A percentile compares a stretch with the other conserved stretches of the same genome.
phyloP scores from a whole-genome alignment of 108 stramenopile genomes.

The Nitzschia sp. region DNA sequence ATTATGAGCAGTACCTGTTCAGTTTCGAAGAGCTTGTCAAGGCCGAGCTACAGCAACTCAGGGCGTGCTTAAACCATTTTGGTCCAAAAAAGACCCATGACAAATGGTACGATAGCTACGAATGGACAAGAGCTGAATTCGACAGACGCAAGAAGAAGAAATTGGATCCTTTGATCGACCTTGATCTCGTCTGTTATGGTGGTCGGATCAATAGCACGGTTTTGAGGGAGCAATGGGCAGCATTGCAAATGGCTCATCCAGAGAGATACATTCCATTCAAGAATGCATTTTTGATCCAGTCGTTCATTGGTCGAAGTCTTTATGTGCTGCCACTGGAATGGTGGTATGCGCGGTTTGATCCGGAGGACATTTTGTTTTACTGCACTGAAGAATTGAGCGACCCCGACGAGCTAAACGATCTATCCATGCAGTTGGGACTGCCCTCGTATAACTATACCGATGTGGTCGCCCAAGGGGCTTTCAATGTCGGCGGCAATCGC shows the following conservation, averaged over 20 bases:
- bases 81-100: constrained; percentile 13
- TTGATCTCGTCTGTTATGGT: constrained; percentile 77
- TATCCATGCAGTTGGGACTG: constrained; percentile 62
- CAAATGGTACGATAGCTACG: constrained; percentile 9
- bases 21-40: constrained; percentile 76
- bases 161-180: constrained; percentile 57
- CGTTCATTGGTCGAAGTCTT: constrained; percentile 72
- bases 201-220: constrained; percentile 41
- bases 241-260: constrained; percentile 53
- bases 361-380: constrained; percentile 58
- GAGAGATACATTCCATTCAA: constrained; percentile 56
- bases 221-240: constrained; percentile 66
- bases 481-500: constrained; percentile 80
- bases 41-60: constrained; percentile 67
- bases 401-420: constrained; percentile 46
- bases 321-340: constrained; percentile 82
- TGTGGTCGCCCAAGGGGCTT: constrained; percentile 53
- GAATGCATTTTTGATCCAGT: constrained; percentile 64
- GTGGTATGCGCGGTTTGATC: constrained; percentile 75
- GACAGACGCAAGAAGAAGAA: constrained; percentile 36
- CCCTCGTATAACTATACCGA: constrained; percentile 65
- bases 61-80: constrained; percentile 50
- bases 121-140: constrained; percentile 38
- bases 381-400: constrained; percentile 79
- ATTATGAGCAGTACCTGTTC: constrained; percentile 60